These are phyloP conservation scores for Thermothielavioides terrestris DNA, from an alignment of 495 filamentous ascomycete species.

Conservation along the genomic window DNA sequence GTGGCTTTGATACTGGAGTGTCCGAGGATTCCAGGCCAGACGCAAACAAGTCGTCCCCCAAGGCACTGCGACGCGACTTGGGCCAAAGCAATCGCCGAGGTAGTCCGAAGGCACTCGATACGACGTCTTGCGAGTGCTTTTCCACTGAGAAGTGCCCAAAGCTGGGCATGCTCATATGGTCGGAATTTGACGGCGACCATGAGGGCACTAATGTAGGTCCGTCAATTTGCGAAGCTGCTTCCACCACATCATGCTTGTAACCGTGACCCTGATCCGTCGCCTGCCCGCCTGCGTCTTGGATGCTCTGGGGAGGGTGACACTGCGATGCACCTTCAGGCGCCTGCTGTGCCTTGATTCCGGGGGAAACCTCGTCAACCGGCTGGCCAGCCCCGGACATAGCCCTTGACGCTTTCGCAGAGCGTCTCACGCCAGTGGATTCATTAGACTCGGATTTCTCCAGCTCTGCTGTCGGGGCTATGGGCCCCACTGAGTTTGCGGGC, in stretches of 20 bases:
- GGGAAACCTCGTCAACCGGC: not conserved
- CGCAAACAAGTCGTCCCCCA: not conserved
- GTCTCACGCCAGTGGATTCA: not conserved
- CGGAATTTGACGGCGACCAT: not conserved
- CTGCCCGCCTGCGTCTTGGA: not conserved
- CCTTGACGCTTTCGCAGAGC: not conserved
- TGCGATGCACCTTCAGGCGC: not conserved
- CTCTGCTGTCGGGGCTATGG: not conserved
- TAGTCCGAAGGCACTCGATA: not conserved
- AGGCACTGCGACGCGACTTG: not conserved
- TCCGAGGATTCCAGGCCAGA: not conserved
- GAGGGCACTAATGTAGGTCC: slow-evolving; percentile 17
- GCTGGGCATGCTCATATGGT: slow-evolving; percentile 1
- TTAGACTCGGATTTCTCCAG: not conserved
- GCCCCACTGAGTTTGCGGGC: not conserved
- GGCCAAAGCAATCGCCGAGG: slow-evolving; percentile 24
- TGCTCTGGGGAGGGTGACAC: not conserved
- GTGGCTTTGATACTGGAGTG: not conserved
- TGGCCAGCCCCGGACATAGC: not conserved
- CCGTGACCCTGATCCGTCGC: not conserved
- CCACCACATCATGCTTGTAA: not conserved
- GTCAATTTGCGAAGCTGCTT: slow-evolving; percentile 9
- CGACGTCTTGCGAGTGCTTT: slow-evolving; percentile 10
- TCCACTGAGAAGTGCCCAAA: slow-evolving; percentile 15
- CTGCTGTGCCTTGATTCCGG: not conserved